These are phyloP conservation scores for Venturia oleaginea DNA, from an alignment of 2,329 filamentous ascomycete genomes.

Conservation along the genomic window DNA sequence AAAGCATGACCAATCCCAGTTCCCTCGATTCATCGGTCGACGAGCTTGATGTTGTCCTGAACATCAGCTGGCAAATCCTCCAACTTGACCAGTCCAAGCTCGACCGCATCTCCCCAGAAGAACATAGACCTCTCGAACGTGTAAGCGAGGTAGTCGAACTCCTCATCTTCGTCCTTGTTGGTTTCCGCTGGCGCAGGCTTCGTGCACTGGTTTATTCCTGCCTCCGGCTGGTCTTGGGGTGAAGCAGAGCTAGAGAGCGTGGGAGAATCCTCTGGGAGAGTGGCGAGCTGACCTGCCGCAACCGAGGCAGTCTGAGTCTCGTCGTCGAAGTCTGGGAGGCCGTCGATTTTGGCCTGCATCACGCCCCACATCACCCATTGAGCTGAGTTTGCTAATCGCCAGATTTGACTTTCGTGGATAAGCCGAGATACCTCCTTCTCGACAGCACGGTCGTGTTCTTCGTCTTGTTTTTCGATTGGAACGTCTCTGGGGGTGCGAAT, in stretches of 20 bases:
- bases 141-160: slow-evolving; percentile 90
- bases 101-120: slow-evolving; percentile 86
- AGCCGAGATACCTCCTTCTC: slow-evolving; percentile 63
- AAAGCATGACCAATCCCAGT: background rate
- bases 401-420: slow-evolving; percentile 69
- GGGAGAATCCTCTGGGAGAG: background rate
- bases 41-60: slow-evolving; percentile 55
- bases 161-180: slow-evolving; percentile 31
- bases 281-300: slow-evolving; percentile 1
- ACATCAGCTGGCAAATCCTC: slow-evolving; percentile 70
- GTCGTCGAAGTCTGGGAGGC: slow-evolving; percentile 47
- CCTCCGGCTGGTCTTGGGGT: too few relatives aligned
- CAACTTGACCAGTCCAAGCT: slow-evolving; percentile 61
- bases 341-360: slow-evolving; percentile 82
- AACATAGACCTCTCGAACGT: slow-evolving; percentile 84
- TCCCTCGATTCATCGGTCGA: slow-evolving; percentile 48
- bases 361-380: slow-evolving; percentile 96
- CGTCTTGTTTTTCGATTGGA: slow-evolving; percentile 34
- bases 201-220: slow-evolving; percentile 16
- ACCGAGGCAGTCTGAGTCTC: slow-evolving; percentile 15
- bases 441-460: slow-evolving; percentile 50
- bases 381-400: slow-evolving; percentile 80
- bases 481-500: slow-evolving; percentile 30
- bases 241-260: too few relatives aligned
- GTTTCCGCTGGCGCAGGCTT: slow-evolving; percentile 13